Conservation (phyloP, 768 basidiomycete species). For the Suillus bovinus region DNA sequence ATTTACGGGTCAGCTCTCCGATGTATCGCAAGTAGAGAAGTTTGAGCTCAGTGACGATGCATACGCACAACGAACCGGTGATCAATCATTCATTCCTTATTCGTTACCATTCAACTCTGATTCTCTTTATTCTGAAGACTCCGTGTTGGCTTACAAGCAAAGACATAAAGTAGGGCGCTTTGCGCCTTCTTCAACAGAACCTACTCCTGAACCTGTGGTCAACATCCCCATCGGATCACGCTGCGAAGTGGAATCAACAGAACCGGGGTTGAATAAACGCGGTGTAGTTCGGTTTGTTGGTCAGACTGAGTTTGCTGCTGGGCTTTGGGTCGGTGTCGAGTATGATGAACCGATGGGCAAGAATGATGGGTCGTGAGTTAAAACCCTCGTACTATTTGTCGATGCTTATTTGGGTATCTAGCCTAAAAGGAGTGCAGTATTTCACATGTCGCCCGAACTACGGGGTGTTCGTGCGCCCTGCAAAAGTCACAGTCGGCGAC, state of each 20-base stretch:
- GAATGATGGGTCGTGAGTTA: slow-evolving; percentile 89
- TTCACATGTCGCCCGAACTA: slow-evolving; percentile 77
- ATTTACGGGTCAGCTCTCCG: slow-evolving; percentile 82
- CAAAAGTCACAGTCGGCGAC: slow-evolving; percentile 80
- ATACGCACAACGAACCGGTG: slow-evolving; percentile 81
- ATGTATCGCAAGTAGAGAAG: slow-evolving; percentile 86
- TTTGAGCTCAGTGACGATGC: slow-evolving; percentile 84
- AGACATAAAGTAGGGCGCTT: slow-evolving; percentile 88
- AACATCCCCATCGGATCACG: slow-evolving; percentile 70
- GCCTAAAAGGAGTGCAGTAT: slow-evolving; percentile 84
- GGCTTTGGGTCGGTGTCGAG: slow-evolving; percentile 89
- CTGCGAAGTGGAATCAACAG: slow-evolving; percentile 78
- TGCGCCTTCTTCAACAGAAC: slow-evolving; percentile 50
- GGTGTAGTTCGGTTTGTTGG: slow-evolving; percentile 90
- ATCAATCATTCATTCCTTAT: not conserved
- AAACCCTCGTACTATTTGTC: not conserved
- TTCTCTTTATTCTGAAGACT: slow-evolving; percentile 51
- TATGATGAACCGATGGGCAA: slow-evolving; percentile 96
- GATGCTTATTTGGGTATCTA: slow-evolving; percentile 28
- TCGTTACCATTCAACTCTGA: not conserved
- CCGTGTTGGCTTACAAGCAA: slow-evolving; percentile 88
- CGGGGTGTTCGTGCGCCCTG: slow-evolving; percentile 86
- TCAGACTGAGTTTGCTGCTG: slow-evolving; percentile 65
- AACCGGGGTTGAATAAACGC: slow-evolving; percentile 70
- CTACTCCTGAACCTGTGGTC: slow-evolving; percentile 29